Percentiles rank a stretch among this genome's conserved stretches.
Evolutionary conservation across 495 filamentous ascomycete genomes (phyloP).

Genomic region (Trichocladium uniseriatum): DNA sequence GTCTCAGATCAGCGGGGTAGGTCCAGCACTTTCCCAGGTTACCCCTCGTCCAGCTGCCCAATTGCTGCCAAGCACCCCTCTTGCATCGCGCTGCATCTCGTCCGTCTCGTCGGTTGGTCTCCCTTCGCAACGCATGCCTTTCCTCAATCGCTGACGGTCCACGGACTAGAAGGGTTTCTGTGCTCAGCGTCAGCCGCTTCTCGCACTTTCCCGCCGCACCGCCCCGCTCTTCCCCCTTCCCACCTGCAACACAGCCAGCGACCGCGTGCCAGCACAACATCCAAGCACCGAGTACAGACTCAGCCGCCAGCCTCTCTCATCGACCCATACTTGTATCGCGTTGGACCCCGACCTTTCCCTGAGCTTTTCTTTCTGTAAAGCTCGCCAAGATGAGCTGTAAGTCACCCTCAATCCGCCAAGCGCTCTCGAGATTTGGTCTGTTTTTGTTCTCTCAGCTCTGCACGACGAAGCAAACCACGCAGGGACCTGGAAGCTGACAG

Average conservation of each 20-base stretch:
- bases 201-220: constrained; percentile 9
- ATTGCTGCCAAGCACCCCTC: constrained; percentile 20
- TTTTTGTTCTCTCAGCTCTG: constrained; percentile 10
- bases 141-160: too few relatives aligned
- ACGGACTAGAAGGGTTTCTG: too few relatives aligned
- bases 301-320: not conserved
- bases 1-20: constrained; percentile 9
- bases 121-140: constrained; percentile 17
- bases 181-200: constrained; percentile 24
- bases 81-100: not conserved
- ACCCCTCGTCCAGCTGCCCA: constrained; percentile 20
- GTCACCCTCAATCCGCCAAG: constrained; percentile 20
- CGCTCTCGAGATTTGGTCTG: constrained; percentile 19
- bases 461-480: too few relatives aligned
- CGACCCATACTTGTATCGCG: constrained; percentile 4
- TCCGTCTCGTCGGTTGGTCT: too few relatives aligned
- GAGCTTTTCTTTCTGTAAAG: constrained; percentile 12
- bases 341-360: not conserved
- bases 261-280: constrained; percentile 5
- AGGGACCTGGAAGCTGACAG: constrained; percentile 15
- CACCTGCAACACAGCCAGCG: constrained; percentile 12
- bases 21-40: not conserved
- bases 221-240: constrained; percentile 5
- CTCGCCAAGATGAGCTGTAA: constrained; percentile 33
- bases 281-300: not conserved